Percentiles rank a stretch among this genome's conserved stretches.
phyloP scores from a whole-genome alignment of 768 basidiomycete species.

The Lactarius deliciosus region DNA sequence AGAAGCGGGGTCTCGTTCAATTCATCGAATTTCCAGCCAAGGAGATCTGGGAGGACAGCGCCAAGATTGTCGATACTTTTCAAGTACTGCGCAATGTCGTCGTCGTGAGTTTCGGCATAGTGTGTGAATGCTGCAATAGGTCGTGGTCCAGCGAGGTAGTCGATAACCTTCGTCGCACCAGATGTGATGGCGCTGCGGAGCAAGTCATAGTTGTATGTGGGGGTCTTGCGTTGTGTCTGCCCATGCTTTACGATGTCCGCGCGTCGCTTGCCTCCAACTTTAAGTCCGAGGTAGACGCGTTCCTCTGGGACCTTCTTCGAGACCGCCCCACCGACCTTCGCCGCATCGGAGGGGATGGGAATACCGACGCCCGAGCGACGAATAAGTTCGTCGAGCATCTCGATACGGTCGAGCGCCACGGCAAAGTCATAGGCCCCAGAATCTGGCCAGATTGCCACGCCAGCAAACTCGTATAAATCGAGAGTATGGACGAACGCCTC shows the following conservation, averaged over 20 bases:
- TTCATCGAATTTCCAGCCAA: conserved; percentile 50
- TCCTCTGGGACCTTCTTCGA: conserved; percentile 41
- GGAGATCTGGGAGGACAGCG: conserved; percentile 44
- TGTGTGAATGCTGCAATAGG: conserved; percentile 52
- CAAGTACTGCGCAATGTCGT: conserved; percentile 45
- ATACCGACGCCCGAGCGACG: conserved; percentile 47
- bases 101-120: conserved; percentile 46
- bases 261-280: conserved; percentile 62
- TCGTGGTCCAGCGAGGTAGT: conserved; percentile 48
- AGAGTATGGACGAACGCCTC: conserved; percentile 50
- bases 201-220: conserved; percentile 8
- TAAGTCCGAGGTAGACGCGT: conserved; percentile 53
- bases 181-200: conserved; percentile 9
- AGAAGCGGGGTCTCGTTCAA: conserved; percentile 55
- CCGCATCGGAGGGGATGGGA: conserved; percentile 31
- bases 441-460: conserved; percentile 33
- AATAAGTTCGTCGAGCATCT: conserved; percentile 58
- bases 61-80: conserved; percentile 42
- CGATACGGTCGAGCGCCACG: conserved; percentile 44
- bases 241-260: conserved; percentile 46
- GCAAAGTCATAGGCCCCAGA: conserved; percentile 15
- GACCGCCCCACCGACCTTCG: conserved; percentile 34
- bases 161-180: conserved; percentile 37
- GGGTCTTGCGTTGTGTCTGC: not conserved
- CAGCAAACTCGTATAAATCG: conserved; percentile 44